These are phyloP conservation scores for Lunularia cruciata DNA, from an alignment of 225 moss, liverwort and hornwort genomes.

Conservation along the genomic window DNA sequence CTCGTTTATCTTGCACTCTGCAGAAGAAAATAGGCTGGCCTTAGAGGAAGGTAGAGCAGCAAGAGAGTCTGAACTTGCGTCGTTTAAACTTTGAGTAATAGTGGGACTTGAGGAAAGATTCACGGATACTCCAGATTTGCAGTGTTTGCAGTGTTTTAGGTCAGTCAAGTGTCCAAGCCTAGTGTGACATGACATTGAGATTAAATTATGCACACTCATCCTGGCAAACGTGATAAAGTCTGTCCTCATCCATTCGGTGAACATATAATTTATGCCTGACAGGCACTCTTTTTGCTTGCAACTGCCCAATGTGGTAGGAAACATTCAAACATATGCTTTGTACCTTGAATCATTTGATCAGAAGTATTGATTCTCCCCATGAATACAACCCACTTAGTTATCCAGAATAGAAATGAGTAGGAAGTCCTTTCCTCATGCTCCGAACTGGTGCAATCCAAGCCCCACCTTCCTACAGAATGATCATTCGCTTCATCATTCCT, in stretches of 20 bases:
- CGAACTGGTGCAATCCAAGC: conserved; percentile 14
- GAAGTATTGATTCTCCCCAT: background rate
- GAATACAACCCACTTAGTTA: conserved; percentile 2
- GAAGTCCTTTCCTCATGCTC: background rate
- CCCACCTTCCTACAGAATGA: conserved; percentile 5
- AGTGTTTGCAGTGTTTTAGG: background rate
- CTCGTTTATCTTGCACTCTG: background rate
- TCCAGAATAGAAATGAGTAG: conserved; percentile 2
- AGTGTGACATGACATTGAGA: background rate
- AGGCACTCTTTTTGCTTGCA: conserved; percentile 3
- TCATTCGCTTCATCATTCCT: conserved; percentile 13
- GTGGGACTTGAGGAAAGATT: background rate
- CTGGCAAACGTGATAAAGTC: conserved; percentile 1
- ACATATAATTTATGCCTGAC: conserved; percentile 6
- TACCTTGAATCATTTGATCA: conserved; percentile 5
- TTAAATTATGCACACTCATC: background rate
- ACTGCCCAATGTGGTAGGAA: conserved; percentile 14
- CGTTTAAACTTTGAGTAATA: background rate
- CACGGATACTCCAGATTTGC: background rate
- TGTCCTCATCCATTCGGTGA: conserved; percentile 5
- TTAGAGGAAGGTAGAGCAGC: background rate
- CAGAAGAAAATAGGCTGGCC: background rate
- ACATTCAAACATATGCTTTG: conserved; percentile 16
- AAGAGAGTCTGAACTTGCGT: background rate
- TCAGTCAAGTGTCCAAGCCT: background rate